Base-by-base conservation (phyloP, 768 basidiomycete species). In the Hemileccinum rubropunctum region DNA sequence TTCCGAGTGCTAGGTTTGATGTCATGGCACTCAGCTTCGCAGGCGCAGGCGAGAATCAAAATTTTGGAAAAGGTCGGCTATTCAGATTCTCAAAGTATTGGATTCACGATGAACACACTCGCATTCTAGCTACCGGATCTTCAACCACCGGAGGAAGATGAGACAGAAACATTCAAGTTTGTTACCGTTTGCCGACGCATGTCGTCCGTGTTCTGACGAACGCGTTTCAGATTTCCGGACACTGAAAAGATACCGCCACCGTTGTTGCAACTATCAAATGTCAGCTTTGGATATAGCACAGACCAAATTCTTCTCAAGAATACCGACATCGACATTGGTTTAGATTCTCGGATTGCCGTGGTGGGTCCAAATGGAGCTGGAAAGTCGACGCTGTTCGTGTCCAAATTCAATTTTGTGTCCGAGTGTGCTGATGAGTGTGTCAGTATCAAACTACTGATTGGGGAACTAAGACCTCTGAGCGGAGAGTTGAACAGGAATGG, bases 231-330 rank as follows among this genome's bases (percentile, higher is more conserved):
- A 60, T 91, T 99, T 78, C 92, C 93, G 1, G 95, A 97, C 51
- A 84, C 93, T 7, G 97, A 98, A 63, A 98, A 98, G 73, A 91
- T 98, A 59, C 94, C 97, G 5, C 95, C 97, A 7, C 97, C 97
- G 0, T 70, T 98, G 13, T 75, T 99, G 15, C 97, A 98, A 64
- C 83, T 98, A 64, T 86, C 88, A 53, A 88, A 92, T 58, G 90
- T 91, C 23, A 84, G 82, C 1, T 99, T 98, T 63, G 92, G 93
- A 28, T 99, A 98, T 69, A 76, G 77, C 1, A 72, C 75, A 1
- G 86, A 91, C 10, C 89, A 88, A 60, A 66, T 87, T 33, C 76
- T 98, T 42, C 71, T 99, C 23, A 85, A 83, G 58, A 74, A 72
- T 42, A 76, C 95, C 57, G 90, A 95, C 62, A 84, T 99, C 60